These are phyloP conservation scores for Fragaria vesca DNA, from an alignment of 306 rosid species.

Conservation along the genomic window DNA sequence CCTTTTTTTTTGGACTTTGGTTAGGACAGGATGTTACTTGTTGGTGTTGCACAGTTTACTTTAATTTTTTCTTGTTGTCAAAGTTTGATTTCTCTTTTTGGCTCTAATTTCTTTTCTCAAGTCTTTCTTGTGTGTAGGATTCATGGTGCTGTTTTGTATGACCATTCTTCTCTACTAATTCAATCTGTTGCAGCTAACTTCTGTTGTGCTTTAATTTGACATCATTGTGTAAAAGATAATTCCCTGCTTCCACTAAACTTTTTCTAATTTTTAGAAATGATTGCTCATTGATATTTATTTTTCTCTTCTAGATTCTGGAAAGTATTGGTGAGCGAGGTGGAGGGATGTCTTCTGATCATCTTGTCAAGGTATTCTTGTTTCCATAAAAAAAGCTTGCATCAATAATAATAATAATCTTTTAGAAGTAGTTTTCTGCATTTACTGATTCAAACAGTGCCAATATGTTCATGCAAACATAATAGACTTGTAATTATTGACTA, in stretches of 20 bases:
- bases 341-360: slow-evolving; percentile 54
- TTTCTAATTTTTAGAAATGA: not conserved
- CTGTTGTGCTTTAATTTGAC: not conserved
- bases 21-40: not conserved
- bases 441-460: not conserved
- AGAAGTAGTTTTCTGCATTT: not conserved
- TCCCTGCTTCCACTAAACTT: not conserved
- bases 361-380: slow-evolving; percentile 58
- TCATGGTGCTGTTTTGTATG: not conserved
- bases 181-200: not conserved
- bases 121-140: not conserved
- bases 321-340: slow-evolving; percentile 42
- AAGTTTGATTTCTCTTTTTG: not conserved
- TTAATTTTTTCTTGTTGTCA: not conserved
- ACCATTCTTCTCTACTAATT: not conserved
- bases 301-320: slow-evolving; percentile 56
- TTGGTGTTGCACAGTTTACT: not conserved
- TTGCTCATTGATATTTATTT: slow-evolving; percentile 9
- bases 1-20: not conserved
- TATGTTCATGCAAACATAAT: slow-evolving; percentile 7
- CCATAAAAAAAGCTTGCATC: slow-evolving; percentile 1
- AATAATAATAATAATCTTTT: not conserved
- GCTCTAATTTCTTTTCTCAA: not conserved
- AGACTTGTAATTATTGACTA: not conserved
- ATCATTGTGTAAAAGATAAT: not conserved